Evolutionary conservation across 2,329 filamentous ascomycete species (phyloP), one percentile per base, ranked within the genome.

Genomic region (Claviceps fusiformis): DNA sequence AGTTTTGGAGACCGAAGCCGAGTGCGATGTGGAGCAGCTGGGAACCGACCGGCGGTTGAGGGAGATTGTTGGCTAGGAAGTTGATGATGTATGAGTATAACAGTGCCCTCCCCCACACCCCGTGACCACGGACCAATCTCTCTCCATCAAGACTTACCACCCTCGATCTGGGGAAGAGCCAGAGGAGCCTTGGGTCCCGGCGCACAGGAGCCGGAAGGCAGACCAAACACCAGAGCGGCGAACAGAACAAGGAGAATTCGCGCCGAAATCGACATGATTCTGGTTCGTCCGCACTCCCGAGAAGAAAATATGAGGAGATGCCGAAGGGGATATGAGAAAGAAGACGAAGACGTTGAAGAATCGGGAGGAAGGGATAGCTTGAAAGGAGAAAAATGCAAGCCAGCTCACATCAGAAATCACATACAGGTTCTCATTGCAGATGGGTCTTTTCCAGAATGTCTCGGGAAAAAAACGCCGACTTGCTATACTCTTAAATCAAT

Each of bases 1-100:
- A 86, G 75, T 86, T 86, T 63, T 86, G 83, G 62, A 83, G 78
- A 56, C 83, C 83, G 61, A 83, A 77, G 60, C 82, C 83, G 46
- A 86, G 69, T 55, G 74, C 75, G 58, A 86, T 77, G 70, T 76
- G 70, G 64, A 78, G 75, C 43, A 82, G 69, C 5, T 65, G 64
- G 47, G 71, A 62, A 58, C 63, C 63, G 10, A 68, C 58, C 3
- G 74, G 59, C 1, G 73, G 73, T 4, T 66, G 57, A n/a, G 72
- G 65, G 33, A 82, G 75, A 53, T 80, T 70, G 29, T 62, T 63
- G 43, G 65, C 72, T 75, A 13, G 43, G 4, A 27, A 9, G n/a
- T 7, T 3, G 3, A 19, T 10, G 11, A 45, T 9, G 43, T 3
- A n/a, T 31, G 15, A 31, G 37, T 4, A 0, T 24, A 41, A 24